A percentile compares a stretch with the other conserved stretches of the same genome.
Evolutionary conservation across 352 stramenopile genomes (phyloP).

Genomic region (Globisporangium megalacanthum): DNA sequence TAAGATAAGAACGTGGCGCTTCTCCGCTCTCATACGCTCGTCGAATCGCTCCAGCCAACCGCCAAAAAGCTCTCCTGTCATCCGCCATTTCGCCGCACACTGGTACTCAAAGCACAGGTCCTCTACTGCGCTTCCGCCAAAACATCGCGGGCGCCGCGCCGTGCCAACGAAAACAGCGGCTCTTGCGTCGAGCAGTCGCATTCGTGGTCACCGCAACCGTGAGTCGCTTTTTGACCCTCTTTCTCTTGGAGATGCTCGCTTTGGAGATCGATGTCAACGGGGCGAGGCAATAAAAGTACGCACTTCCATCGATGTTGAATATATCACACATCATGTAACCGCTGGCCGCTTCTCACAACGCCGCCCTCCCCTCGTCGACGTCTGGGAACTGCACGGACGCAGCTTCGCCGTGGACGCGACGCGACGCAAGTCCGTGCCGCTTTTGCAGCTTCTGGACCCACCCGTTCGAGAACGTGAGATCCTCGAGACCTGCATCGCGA

Average conservation of each 20-base stretch:
- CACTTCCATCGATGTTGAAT: constrained; percentile 9
- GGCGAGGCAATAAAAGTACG: constrained; percentile 3
- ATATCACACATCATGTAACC: constrained; percentile 3
- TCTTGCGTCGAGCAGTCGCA: background rate
- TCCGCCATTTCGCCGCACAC: constrained; percentile 2
- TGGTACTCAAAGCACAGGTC: constrained; percentile 3
- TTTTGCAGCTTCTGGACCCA: constrained; percentile 7
- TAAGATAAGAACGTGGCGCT: background rate
- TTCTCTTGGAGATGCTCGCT: background rate
- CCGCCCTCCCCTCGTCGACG: background rate
- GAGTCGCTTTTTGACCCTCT: constrained; percentile 2
- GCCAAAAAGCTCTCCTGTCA: background rate
- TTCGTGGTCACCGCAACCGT: constrained; percentile 1
- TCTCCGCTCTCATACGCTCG: background rate
- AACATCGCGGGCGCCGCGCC: background rate
- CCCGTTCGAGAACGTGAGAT: constrained; percentile 2
- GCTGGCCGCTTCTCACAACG: background rate
- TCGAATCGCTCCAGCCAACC: background rate
- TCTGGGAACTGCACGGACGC: background rate
- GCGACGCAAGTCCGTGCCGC: background rate
- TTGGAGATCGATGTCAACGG: background rate
- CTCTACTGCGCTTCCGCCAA: background rate
- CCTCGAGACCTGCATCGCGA: background rate
- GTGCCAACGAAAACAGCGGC: constrained; percentile 2
- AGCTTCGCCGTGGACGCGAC: constrained; percentile 5